These are phyloP conservation scores for Intubia oerlemansii DNA, from an alignment of 2,329 filamentous ascomycete species.

Conservation along the genomic window DNA sequence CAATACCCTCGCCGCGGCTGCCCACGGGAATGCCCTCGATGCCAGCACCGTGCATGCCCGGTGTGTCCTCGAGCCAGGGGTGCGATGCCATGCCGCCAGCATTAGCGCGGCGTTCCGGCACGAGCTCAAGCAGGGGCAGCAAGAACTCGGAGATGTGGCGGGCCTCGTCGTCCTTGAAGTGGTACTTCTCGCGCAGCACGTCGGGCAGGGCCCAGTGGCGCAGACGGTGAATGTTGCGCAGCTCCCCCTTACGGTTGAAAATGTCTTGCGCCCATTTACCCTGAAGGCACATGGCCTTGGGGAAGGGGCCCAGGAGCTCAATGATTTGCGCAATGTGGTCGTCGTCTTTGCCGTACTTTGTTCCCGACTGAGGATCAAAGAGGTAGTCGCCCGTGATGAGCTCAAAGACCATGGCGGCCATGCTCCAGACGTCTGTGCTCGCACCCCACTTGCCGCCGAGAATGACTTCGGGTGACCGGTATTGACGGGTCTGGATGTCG, in stretches of 20 bases:
- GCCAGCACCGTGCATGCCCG: slow-evolving; percentile 66
- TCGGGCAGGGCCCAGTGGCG: slow-evolving; percentile 91
- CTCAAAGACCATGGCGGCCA: slow-evolving; percentile 98
- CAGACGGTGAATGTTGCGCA: slow-evolving; percentile 90
- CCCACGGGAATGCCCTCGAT: slow-evolving; percentile 57
- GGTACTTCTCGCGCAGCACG: slow-evolving; percentile 89
- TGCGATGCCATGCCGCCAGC: slow-evolving; percentile 89
- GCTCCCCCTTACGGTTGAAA: slow-evolving; percentile 91
- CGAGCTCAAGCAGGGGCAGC: slow-evolving; percentile 72
- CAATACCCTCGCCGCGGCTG: slow-evolving; percentile 74
- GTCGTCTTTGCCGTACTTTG: slow-evolving; percentile 98
- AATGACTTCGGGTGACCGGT: slow-evolving; percentile 92
- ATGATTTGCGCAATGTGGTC: slow-evolving; percentile 99
- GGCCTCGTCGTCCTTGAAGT: slow-evolving; percentile 67
- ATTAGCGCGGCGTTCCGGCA: slow-evolving; percentile 78
- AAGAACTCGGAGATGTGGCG: slow-evolving; percentile 65
- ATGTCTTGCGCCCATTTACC: slow-evolving; percentile 98
- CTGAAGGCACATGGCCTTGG: slow-evolving; percentile 73
- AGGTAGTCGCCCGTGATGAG: slow-evolving; percentile 96
- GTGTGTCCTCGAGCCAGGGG: slow-evolving; percentile 61
- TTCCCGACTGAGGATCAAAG: slow-evolving; percentile 94
- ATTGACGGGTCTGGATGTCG: slow-evolving; percentile 95
- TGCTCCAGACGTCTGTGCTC: slow-evolving; percentile 99
- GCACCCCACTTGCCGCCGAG: slow-evolving; percentile 94
- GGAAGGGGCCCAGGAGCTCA: slow-evolving; percentile 82